These are phyloP conservation scores for Gossypium ekmanianum DNA, from an alignment of 345 rosid genomes.

Conservation along the genomic window DNA sequence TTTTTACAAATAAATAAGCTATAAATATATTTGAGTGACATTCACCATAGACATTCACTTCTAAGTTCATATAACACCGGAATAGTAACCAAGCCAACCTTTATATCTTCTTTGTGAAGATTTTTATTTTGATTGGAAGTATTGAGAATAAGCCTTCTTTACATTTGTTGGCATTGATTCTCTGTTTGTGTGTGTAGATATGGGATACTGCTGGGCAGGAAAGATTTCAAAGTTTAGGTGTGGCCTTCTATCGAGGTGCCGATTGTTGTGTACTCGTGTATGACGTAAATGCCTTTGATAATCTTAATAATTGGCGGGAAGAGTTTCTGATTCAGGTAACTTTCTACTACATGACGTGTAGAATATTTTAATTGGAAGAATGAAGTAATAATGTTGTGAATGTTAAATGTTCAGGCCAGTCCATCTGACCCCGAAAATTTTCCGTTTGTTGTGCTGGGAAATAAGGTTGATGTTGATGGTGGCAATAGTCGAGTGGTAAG, in stretches of 20 bases:
- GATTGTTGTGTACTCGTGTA: not conserved
- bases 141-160: not conserved
- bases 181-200: constrained; percentile 35
- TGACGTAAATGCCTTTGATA: not conserved
- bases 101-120: not conserved
- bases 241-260: not conserved
- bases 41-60: not conserved
- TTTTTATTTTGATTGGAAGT: not conserved
- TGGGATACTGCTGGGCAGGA: not conserved
- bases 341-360: not conserved
- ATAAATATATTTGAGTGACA: not conserved
- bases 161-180: not conserved
- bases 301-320: not conserved
- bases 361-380: not conserved
- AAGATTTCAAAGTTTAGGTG: constrained; percentile 1
- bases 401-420: constrained; percentile 47
- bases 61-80: not conserved
- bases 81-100: not conserved
- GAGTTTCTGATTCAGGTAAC: not conserved
- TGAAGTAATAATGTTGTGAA: not conserved
- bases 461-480: constrained; percentile 75
- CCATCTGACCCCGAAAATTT: constrained; percentile 85
- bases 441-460: constrained; percentile 81
- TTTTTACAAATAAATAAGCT: not conserved
- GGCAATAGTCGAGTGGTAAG: constrained; percentile 85